Evolutionary conservation across 2,329 filamentous ascomycete genomes (phyloP).

Genomic region (Claviceps citrina): DNA sequence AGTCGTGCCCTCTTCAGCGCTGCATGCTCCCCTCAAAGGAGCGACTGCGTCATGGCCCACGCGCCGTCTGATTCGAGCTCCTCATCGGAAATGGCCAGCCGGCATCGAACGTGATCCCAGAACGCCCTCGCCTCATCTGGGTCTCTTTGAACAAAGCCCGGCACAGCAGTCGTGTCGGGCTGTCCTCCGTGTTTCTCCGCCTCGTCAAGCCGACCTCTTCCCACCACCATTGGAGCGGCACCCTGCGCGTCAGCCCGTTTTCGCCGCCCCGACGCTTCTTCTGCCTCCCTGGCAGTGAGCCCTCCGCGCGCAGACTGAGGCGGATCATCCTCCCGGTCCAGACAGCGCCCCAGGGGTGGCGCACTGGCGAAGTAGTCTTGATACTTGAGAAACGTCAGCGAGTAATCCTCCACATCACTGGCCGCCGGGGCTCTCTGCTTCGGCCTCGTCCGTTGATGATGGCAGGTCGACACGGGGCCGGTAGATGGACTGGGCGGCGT

Average conservation of each 20-base stretch:
- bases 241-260: background rate
- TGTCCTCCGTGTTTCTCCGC: too few relatives aligned
- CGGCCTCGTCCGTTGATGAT: background rate
- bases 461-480: background rate
- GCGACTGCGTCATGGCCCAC: background rate
- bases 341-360: constrained; percentile 18
- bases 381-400: constrained; percentile 19
- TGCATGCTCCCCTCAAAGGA: background rate
- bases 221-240: too few relatives aligned
- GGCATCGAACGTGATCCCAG: constrained; percentile 17
- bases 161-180: background rate
- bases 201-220: background rate
- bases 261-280: background rate
- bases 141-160: constrained; percentile 5
- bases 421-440: constrained; percentile 1
- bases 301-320: background rate
- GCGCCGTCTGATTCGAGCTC: constrained; percentile 11
- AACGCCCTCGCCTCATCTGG: constrained; percentile 16
- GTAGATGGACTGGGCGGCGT: constrained; percentile 2
- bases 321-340: constrained; percentile 11
- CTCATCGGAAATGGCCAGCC: constrained; percentile 17
- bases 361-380: constrained; percentile 16
- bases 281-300: too few relatives aligned
- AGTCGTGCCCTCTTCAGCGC: too few relatives aligned
- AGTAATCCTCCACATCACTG: constrained; percentile 16